Conservation (phyloP, 1,139 yeast species). For the Kazachstania sp. region DNA sequence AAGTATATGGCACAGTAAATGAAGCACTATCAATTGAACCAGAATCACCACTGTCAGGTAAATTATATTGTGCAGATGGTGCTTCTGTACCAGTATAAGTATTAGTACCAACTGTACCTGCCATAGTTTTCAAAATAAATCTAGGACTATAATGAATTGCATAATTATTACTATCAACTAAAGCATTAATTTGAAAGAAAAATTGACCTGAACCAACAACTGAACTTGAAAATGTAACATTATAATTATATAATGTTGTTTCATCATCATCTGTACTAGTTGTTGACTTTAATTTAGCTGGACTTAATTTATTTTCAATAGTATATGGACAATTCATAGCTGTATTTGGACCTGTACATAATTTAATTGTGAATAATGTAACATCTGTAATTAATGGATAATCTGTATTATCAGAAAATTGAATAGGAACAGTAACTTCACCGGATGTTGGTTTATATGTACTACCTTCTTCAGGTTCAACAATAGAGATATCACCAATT, state of each 20-base stretch:
- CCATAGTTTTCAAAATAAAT: conserved; percentile 60
- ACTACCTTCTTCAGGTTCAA: conserved; percentile 44
- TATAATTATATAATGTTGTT: conserved; percentile 27
- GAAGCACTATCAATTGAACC: conserved; percentile 30
- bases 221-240: conserved; percentile 37
- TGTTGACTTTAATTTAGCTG: conserved; percentile 21
- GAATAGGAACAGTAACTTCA: conserved; percentile 39
- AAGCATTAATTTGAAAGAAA: conserved; percentile 57
- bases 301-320: conserved; percentile 25
- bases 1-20: conserved; percentile 52
- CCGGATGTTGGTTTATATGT: conserved; percentile 45
- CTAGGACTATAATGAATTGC: conserved; percentile 68
- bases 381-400: conserved; percentile 42
- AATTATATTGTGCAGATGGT: conserved; percentile 35
- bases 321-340: conserved; percentile 39
- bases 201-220: conserved; percentile 55
- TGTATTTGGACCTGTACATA: conserved; percentile 61
- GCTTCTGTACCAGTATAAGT: conserved; percentile 17
- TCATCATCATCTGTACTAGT: conserved; percentile 5
- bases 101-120: conserved; percentile 39
- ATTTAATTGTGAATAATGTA: conserved; percentile 41
- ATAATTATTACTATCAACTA: conserved; percentile 34
- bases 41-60: conserved; percentile 30
- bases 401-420: conserved; percentile 55
- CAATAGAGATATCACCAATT: conserved; percentile 44